Base-by-base conservation (phyloP, 1,284 basidiomycete genomes). In the Apiotrichum veenhuisii region DNA sequence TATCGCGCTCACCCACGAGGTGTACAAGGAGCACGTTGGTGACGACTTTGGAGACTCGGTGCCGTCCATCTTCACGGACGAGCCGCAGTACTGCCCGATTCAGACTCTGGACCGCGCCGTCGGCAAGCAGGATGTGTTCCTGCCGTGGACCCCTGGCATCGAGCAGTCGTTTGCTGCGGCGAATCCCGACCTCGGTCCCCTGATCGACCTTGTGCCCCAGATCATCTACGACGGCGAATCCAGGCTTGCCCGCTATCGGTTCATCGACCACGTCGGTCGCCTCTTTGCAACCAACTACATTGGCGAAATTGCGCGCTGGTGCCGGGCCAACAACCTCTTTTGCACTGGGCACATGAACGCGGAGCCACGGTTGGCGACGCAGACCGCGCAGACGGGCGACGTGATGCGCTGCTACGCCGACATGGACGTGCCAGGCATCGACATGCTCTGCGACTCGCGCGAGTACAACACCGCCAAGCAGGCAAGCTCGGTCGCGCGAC, bases 381-480 rank as follows among this genome's bases (percentile, higher is more conserved):
- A 70, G 46, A 66, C 68, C 8, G 53, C 52, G 5, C 58, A 62
- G 43, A 62, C 50, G 14, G 68, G 68, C 36, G 68, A 70, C 23
- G 64, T 56, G 5, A 70, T 70, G 68, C 52, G 68, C 33, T 64
- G 62, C 27, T 70, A 70, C 52, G 63, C 62, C 5, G 52, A 66
- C 38, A 65, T 70, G 62, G 57, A 64, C 18, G 43, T 70, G 18
- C 68, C 68, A 0, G 68, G 68, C 17, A 68, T 70, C 58, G 68
- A 70, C 54, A 65, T 68, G 57, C 59, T 70, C 0, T 67, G 65
- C 59, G 68, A 70, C 43, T 56, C 58, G 30, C 27, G 47, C 17
- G 65, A 69, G 43, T 64, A 61, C 59, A 70, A 66, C 37, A 70
- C 68, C 18, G 68, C 66, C 40, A 70, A 70, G 47, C 68, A 70